Evolutionary conservation across 2,329 filamentous ascomycete genomes (phyloP), one percentile per base, ranked within the genome.

Genomic region (Alternaria ventricosa): DNA sequence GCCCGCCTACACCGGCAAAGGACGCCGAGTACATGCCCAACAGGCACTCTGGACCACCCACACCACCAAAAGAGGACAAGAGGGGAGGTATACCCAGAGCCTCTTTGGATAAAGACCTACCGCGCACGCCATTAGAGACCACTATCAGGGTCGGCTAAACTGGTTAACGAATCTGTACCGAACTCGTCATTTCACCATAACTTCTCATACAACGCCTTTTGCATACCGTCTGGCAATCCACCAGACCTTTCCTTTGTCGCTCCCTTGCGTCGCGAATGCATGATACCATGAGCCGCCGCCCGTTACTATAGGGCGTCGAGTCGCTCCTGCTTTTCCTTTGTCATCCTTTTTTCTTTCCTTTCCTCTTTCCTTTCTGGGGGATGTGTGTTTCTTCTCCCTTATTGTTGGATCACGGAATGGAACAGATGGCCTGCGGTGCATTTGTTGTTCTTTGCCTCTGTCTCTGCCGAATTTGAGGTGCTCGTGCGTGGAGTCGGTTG

Each of bases 1-100:
- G 78, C 53, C 77, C 77, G 25, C 76, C 78, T 3, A 81, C 78
- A 15, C 79, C 79, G 15, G 76, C 79, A n/a, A 80, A 81, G 60
- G 77, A 80, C 47, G 20, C 30, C 9, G 61, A 66, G 2, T 77
- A 73, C 54, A 66, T 60, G 25, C 60, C 57, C 27, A 69, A 71
- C 43, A 61, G 73, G 13, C 68, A 77, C 57, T 72, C 73, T 13
- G 75, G 77, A 9, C 79, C 79, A 27, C 80, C 79, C 0, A 82
- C 80, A 20, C 80, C 80, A 18, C 80, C 80, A 5, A 82, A 82
- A 60, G 80, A 82, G 59, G 69, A 70, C 49, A 65, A 69, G 36
- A 70, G 72, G 6, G 63, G 72, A 28, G 71, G 73, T n/a, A 63
- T 63, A 22, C 51, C 57, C 18, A 55, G 61, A 15, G 41, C 72